Base-by-base conservation (phyloP, 2,329 filamentous ascomycete species). In the Cyclaneusma minus region DNA sequence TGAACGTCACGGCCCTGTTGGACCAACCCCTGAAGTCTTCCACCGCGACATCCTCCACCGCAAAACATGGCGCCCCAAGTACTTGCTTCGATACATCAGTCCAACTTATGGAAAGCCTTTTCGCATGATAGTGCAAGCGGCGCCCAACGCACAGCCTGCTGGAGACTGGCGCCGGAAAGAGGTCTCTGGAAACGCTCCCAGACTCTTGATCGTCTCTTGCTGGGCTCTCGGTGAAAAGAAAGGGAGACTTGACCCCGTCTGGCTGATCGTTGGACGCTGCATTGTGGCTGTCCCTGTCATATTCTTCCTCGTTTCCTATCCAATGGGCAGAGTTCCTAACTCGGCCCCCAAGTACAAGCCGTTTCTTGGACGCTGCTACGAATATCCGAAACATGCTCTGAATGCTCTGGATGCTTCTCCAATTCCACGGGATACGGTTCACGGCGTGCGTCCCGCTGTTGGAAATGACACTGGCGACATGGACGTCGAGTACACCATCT, bases 21-120 rank as follows among this genome's bases (percentile, higher is more conserved):
- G n/a, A n/a, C 22, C 11, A 13, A 15, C 11, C 11, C 22, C 22
- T 16, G 6, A 13, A n/a, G 6, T 13, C 12, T 24, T 13, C 12
- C 22, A 24, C 10, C 22, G 22, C 9, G 22, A 24, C 12, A 16
- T 24, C 5, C 14, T 24, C 13, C 14, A 14, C 14, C 11, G 22
- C 14, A 15, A 24, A 14, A 24, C 22, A 6, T 24, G 22, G 22
- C 11, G 12, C 6, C 22, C 22, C 11, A 24, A 24, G 16, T 13
- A 24, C 14, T 6, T 24, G 11, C 22, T 24, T 16, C 22, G 22
- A 16, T 24, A 24, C 14, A 24, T 24, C 12, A 24, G 22, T 24
- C 22, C 22, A 15, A 24, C 22, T 3, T 24, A 24, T 16, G 22
- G 22, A 7, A 24, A 24, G n/a, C 22, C 22, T 8, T 24, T 24